Evolutionary conservation across 805 yeast genomes (phyloP).

Genomic region (Zygotorulaspora danielsina): DNA sequence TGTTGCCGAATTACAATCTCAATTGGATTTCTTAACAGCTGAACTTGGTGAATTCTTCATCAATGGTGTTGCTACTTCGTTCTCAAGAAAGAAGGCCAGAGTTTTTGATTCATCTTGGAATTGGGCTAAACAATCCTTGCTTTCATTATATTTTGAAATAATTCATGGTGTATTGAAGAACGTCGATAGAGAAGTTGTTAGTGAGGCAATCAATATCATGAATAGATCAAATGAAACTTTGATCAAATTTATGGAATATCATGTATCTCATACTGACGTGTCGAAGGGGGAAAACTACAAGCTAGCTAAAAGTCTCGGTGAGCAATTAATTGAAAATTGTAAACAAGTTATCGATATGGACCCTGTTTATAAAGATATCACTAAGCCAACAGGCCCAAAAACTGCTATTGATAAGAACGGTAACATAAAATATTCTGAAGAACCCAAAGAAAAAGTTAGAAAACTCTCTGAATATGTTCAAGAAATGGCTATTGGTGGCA

Average conservation of each 20-base stretch:
- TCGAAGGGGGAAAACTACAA: conserved; percentile 87
- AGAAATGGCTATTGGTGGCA: conserved; percentile 95
- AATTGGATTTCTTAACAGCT: conserved; percentile 68
- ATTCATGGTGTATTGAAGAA: conserved; percentile 89
- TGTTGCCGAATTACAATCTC: conserved; percentile 74
- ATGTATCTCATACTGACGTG: conserved; percentile 55
- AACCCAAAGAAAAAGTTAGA: conserved; percentile 83
- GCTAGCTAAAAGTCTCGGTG: conserved; percentile 85
- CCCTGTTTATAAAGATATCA: conserved; percentile 94
- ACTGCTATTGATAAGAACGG: conserved; percentile 87
- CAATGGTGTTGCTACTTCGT: conserved; percentile 82
- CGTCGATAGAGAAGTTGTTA: conserved; percentile 92
- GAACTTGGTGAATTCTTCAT: conserved; percentile 94
- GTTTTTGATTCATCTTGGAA: conserved; percentile 98
- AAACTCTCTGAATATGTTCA: conserved; percentile 92
- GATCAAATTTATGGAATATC: conserved; percentile 95
- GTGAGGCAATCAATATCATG: conserved; percentile 96
- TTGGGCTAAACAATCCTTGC: conserved; percentile 98
- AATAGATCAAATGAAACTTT: conserved; percentile 92
- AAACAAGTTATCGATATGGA: conserved; percentile 70
- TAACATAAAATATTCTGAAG: conserved; percentile 77
- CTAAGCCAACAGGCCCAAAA: conserved; percentile 92
- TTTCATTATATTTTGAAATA: conserved; percentile 90
- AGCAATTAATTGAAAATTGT: conserved; percentile 93
- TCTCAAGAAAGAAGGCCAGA: conserved; percentile 90